Evolutionary conservation across 352 stramenopile genomes (phyloP).

Genomic region (Chrysophaeum taylorii): DNA sequence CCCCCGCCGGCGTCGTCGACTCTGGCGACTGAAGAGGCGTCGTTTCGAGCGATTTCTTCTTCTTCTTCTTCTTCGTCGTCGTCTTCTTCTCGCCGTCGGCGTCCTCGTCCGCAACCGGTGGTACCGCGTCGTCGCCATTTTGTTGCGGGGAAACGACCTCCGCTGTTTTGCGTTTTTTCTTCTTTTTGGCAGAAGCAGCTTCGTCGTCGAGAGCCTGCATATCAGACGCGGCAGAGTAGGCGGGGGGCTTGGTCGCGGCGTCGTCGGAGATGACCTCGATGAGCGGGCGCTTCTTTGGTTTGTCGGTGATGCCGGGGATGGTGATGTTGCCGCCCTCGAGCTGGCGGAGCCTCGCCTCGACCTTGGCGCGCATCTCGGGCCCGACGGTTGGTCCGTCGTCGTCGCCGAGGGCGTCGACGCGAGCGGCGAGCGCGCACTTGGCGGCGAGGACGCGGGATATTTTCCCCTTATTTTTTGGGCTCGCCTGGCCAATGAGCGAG

Average conservation of each 20-base stretch:
- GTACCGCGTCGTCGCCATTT: constrained; percentile 19
- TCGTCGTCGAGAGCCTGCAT: constrained; percentile 56
- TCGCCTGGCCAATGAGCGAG: constrained; percentile 94
- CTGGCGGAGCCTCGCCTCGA: constrained; percentile 92
- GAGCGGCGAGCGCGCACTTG: constrained; percentile 94
- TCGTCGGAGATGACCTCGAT: constrained; percentile 35
- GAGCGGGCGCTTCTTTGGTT: constrained; percentile 45
- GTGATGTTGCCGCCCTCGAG: constrained; percentile 82
- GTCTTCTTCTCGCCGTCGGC: constrained; percentile 24
- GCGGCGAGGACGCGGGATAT: constrained; percentile 94
- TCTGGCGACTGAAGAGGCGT: too few species aligned
- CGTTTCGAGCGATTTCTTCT: too few species aligned
- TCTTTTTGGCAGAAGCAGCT: constrained; percentile 30
- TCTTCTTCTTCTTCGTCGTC: constrained; percentile 27
- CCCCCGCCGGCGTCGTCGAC: constrained; percentile 21
- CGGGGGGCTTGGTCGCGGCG: constrained; percentile 40
- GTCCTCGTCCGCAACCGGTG: constrained; percentile 31
- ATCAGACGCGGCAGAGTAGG: constrained; percentile 87
- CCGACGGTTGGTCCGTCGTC: constrained; percentile 85
- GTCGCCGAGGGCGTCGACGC: constrained; percentile 97
- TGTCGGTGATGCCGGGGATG: constrained; percentile 69
- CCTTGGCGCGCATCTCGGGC: constrained; percentile 92
- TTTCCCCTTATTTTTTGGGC: constrained; percentile 99
- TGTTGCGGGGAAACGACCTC: constrained; percentile 24
- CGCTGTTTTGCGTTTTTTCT: constrained; percentile 43